Base-by-base conservation (phyloP, 306 rosid species). In the Hippophae gyantsensis region DNA sequence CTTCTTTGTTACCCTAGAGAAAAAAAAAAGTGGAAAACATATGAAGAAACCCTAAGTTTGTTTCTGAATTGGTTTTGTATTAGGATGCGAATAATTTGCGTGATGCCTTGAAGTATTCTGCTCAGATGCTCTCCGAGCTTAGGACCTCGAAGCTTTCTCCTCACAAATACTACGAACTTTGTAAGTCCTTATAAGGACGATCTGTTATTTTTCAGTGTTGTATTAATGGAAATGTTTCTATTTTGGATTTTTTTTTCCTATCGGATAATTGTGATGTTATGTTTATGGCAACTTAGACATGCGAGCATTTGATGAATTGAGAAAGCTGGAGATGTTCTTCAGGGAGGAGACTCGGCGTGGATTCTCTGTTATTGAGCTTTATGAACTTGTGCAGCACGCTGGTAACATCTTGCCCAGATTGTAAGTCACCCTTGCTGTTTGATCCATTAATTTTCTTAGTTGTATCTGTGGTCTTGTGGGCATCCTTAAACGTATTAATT, bases 91-190 rank as follows among this genome's bases (percentile, higher is more conserved):
- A 92, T 55, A 92, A 92, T 81, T 90, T 92, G 44, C 84, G 89
- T 51, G 99, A 92, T 52, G 99, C 99, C 42, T 72, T 92, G 76
- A 92, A 88, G 70, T 92, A 83, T 64, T 92, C 99, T 6, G 95
- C 99, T 70, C 99, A 88, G 88, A 88, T 90, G 98, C 95, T 90
- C 9, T 90, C 98, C 60, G 99, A 92, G 80, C 89, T 92, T 47
- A 82, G 99, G 51, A 85, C 96, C 70, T 87, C 98, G 26, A 90
- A 87, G 87, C 98, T 90, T 57, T 85, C 98, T 43, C 98, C 98
- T 76, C 98, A 90, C 59, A 90, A 90, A 71, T 90, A 90, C 74
- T 90, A 90, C 48, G 96, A 77, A 47, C 93, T 90, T 68, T 90
- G 98, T 90, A 62, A 83, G 98, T 77, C 8, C 48, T 52, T 51